Base-by-base conservation (phyloP, 179 eudicot genomes). In the Drosera spatulata region DNA sequence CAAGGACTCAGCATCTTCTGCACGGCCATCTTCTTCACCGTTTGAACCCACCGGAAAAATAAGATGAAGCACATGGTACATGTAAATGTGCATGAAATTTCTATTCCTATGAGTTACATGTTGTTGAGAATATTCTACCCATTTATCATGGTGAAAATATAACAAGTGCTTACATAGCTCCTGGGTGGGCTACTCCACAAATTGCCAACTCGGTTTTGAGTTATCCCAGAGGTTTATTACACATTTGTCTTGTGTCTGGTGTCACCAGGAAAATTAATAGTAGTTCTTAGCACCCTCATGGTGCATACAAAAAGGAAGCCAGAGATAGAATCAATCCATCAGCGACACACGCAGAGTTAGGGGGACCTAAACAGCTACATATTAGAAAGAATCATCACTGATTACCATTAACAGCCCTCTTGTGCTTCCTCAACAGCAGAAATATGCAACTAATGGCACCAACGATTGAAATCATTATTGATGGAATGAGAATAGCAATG, bases 401-500 rank as follows among this genome's bases (percentile, higher is more conserved):
- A 42, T 39, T 62, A 69, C 62, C 67, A 51, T 10, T 58, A 47
- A 58, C 6, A 2, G 45, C 55, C 13, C 10, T 11, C 3, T n/a
- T 55, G 52, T 43, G 64, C 45, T 59, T 45, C 52, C 53, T 55
- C 33, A 22, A 22, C 33, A 22, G 33, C 58, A 10, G 37, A 63
- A 44, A 9, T n/a, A 59, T 10, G 15, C 39, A 53, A 39, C 15
- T 51, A 39, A 50, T 10, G 58, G 52, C 11, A 50, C 7, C 43
- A 22, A 51, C 4, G 9, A 66, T 3, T 43, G 45, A 12, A 0
- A 66, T 51, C 9, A 7, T 7, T 10, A 39, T 37, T 10, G 53
- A 39, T 3, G 58, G 47, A 45, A 51, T 8, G 46, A 59, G 38
- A 44, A 66, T 33, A 6, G 33, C 15, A 44, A 2, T 37, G 43